A percentile compares a stretch with the other conserved stretches of the same genome.
phyloP scores from a whole-genome alignment of 2,329 filamentous ascomycete genomes.

The Sporothrix protearum region DNA sequence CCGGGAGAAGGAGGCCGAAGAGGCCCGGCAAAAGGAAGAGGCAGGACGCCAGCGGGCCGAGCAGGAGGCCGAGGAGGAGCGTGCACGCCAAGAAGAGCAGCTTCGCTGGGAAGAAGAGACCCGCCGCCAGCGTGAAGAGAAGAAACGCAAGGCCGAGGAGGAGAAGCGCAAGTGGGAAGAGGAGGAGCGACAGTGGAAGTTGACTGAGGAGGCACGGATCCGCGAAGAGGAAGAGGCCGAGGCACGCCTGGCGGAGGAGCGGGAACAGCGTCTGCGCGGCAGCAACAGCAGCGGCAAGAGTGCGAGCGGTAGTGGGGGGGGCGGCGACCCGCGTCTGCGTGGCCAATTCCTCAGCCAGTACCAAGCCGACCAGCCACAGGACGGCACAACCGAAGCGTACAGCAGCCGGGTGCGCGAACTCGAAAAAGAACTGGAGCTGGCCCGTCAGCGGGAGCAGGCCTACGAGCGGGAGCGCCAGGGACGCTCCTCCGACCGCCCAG shows the following conservation, averaged over 20 bases:
- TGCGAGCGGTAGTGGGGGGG: conserved; percentile 26
- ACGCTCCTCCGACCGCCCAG: conserved; percentile 42
- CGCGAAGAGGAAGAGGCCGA: conserved; percentile 73
- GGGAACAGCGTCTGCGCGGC: conserved; percentile 57
- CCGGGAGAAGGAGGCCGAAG: conserved; percentile 56
- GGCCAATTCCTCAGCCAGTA: conserved; percentile 88
- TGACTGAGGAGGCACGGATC: conserved; percentile 62
- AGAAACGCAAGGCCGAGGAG: conserved; percentile 51
- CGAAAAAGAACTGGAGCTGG: conserved; percentile 65
- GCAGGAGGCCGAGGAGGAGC: conserved; percentile 58
- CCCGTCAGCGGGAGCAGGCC: conserved; percentile 61
- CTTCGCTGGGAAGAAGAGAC: conserved; percentile 64
- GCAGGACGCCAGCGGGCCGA: conserved; percentile 47
- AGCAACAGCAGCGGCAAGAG: conserved; percentile 52
- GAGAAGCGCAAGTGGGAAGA: conserved; percentile 67
- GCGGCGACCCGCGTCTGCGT: conserved; percentile 62
- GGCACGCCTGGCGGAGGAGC: conserved; percentile 62
- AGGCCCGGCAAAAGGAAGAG: conserved; percentile 57
- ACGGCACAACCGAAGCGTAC: conserved; percentile 43
- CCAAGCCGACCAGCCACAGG: conserved; percentile 60
- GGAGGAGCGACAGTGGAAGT: conserved; percentile 65
- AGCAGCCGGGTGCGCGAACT: conserved; percentile 72
- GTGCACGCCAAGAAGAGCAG: conserved; percentile 60
- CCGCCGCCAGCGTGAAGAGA: conserved; percentile 54
- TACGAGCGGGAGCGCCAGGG: conserved; percentile 56